Percentiles rank a stretch among this genome's conserved stretches.
These are phyloP conservation scores for Colletotrichum cordylinicola DNA, from an alignment of 2,329 filamentous ascomycete genomes.

Conservation along the genomic window DNA sequence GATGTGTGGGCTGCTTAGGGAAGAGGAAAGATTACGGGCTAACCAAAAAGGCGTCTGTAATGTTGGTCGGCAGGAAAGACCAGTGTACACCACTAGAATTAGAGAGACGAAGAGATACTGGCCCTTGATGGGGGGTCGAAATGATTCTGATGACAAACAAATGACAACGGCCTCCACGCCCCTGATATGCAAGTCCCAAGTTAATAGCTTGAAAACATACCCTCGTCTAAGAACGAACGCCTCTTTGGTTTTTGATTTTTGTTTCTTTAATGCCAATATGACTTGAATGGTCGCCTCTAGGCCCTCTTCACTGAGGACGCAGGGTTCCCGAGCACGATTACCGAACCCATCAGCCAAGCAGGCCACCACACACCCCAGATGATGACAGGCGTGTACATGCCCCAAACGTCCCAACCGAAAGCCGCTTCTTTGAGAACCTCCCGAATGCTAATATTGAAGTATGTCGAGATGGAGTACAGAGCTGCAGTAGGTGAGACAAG, in stretches of 20 bases:
- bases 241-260: neutral
- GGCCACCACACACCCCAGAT: constrained; percentile 98
- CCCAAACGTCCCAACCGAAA: constrained; percentile 89
- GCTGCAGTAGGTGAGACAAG: constrained; percentile 67
- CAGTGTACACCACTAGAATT: constrained; percentile 23
- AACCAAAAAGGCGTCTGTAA: neutral
- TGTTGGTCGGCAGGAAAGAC: neutral
- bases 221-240: neutral
- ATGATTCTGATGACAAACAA: constrained; percentile 16
- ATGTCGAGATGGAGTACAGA: constrained; percentile 50
- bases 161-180: neutral
- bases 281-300: neutral
- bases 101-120: neutral
- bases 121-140: neutral
- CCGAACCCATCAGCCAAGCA: constrained; percentile 76
- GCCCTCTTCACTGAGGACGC: neutral
- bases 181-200: neutral
- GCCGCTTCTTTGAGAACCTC: constrained; percentile 74
- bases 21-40: neutral
- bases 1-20: constrained; percentile 89
- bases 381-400: constrained; percentile 86
- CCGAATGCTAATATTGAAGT: constrained; percentile 48
- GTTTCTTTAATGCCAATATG: neutral
- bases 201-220: neutral
- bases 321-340: constrained; percentile 54